Base-by-base conservation (phyloP, 495 filamentous ascomycete species). In the Monascus purpureus region DNA sequence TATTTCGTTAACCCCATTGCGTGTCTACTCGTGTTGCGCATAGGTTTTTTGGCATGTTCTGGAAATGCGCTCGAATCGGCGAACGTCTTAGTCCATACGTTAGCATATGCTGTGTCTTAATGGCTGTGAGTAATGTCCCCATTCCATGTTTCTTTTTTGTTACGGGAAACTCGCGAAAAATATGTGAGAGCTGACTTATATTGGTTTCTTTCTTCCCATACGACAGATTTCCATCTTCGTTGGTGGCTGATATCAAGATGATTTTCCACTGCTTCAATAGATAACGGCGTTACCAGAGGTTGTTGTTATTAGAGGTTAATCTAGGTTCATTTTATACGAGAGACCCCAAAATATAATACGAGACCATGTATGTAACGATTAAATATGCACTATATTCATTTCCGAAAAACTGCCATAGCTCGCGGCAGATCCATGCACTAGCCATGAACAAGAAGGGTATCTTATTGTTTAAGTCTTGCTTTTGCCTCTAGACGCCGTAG, bases 71-170 rank as follows among this genome's bases (percentile, higher is more conserved):
- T 18, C 68, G 90, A 39, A 74, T 97, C 47, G 90, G 90, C 17
- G 90, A 97, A 66, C 65, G 90, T 35, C 56, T 97, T 33, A 94
- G 86, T 46, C 92, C 90, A 26, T 96, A 97, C 52, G 83, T 97
- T 36, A 93, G 87, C 59, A 59, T 95, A 46, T 94, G 85, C 53
- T 96, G 92, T 53, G 62, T 94, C 7, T 46, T 83, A 42, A 96
- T 96, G 86, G 92, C 92, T 38, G 90, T 95, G 53, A 65, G 80
- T 72, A 12, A 13, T 24, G 28, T 20, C 11, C 0, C 3, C 20
- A 15, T 17, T n/a, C n/a, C 31, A 29, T 26, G 13, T 16, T 6
- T 15, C n/a, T n/a, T n/a, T n/a, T n/a, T n/a, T n/a, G n/a, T n/a
- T n/a, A n/a, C n/a, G n/a, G n/a, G n/a, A n/a, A n/a, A n/a, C n/a